Evolutionary conservation across 768 basidiomycete species (phyloP).

Genomic region (Suillus lakei): DNA sequence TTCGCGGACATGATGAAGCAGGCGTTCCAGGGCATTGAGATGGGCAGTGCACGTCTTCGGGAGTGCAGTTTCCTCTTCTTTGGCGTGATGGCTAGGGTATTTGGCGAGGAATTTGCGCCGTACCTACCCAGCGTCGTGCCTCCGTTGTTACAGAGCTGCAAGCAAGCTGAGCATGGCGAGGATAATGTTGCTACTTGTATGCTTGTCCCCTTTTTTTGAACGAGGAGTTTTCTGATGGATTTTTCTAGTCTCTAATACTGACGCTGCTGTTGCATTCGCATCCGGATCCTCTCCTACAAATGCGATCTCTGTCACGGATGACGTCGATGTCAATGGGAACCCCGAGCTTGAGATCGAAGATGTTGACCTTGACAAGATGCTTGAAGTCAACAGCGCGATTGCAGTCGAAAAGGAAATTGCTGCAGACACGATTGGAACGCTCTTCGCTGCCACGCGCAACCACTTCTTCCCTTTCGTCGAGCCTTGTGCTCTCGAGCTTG

Average conservation of each 20-base stretch:
- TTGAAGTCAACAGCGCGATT: conserved; percentile 93
- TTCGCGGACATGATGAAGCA: conserved; percentile 96
- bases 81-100: conserved; percentile 97
- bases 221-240: conserved; percentile 5
- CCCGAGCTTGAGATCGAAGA: conserved; percentile 74
- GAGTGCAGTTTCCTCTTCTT: conserved; percentile 99
- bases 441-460: conserved; percentile 80
- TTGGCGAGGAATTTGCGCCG: conserved; percentile 89
- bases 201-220: conserved; percentile 23
- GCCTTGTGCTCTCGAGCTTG: conserved; percentile 75
- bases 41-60: conserved; percentile 84
- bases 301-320: conserved; percentile 66
- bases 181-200: conserved; percentile 47
- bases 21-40: conserved; percentile 87
- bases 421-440: conserved; percentile 90
- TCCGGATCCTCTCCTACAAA: conserved; percentile 76
- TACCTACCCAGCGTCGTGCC: conserved; percentile 90
- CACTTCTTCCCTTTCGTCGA: conserved; percentile 95
- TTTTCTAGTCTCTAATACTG: conserved; percentile 50
- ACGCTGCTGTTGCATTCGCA: conserved; percentile 65
- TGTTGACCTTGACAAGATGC: conserved; percentile 82
- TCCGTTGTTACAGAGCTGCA: conserved; percentile 79
- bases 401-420: conserved; percentile 99
- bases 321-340: conserved; percentile 57
- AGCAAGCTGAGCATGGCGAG: conserved; percentile 83